Base-by-base conservation (phyloP, 139 green algal genomes). In the Chlorella vulgaris region DNA sequence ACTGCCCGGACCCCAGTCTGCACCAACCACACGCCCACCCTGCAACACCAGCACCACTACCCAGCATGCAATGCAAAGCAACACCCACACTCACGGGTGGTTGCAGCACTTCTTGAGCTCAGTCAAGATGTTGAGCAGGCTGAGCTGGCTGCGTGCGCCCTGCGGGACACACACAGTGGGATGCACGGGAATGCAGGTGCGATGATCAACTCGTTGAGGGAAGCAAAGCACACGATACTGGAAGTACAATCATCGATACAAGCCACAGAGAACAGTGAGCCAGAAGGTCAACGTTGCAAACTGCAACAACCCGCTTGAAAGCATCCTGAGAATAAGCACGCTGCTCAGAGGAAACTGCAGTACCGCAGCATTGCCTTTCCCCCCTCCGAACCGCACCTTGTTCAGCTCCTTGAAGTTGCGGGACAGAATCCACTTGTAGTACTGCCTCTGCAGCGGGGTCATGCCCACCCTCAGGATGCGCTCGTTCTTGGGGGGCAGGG, bases 71-170 rank as follows among this genome's bases (percentile, higher is more conserved):
- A n/a, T n/a, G n/a, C n/a, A n/a, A n/a, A n/a, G n/a, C n/a, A n/a
- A n/a, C n/a, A n/a, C n/a, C n/a, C n/a, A 93, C 83, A 94, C 87
- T 73, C 94, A 95, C 1, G 93, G 93, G 88, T 97, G 92, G 87
- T 98, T 98, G 93, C 95, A 98, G 77, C 87, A 93, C 84, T 98
- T 98, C 80, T 98, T 97, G 24, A 98, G 92, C 80, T 98, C 95
- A 8, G 87, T 90, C 74, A 98, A 93, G 82, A 97, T 94, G 87
- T 98, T 98, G 61, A 97, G 91, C 78, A 97, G 86, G 4, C 85
- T 93, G 29, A 96, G 87, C 58, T 95, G 87, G 33, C 70, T 70
- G 47, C 75, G 67, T 0, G 77, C 53, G 2, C 82, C 85, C 85
- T 89, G 80, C 50, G n/a, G 0, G 21, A 36, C 24, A n/a, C 28